phyloP scores from a whole-genome alignment of 441 rosid genomes.

The Populus tomentosa region DNA sequence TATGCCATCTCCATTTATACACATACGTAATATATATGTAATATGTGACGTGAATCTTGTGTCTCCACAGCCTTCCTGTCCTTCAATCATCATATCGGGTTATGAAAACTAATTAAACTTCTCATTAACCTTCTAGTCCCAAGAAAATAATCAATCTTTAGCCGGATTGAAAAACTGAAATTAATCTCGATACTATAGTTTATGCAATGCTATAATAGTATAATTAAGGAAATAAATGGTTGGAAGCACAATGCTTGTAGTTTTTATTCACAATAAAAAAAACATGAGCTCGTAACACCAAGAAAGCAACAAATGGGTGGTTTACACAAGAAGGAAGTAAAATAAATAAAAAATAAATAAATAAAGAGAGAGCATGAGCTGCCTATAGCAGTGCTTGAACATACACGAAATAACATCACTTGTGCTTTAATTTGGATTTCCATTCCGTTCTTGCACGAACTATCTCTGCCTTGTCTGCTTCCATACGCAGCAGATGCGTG shows the following conservation, averaged over 20 bases:
- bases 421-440: constrained; percentile 30
- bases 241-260: not conserved
- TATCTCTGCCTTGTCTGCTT: constrained; percentile 46
- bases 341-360: not conserved
- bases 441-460: constrained; percentile 48
- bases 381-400: not conserved
- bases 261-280: not conserved
- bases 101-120: too few species aligned
- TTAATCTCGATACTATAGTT: not conserved
- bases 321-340: not conserved
- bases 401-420: not conserved
- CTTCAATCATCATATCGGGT: too few species aligned
- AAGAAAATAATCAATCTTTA: too few species aligned
- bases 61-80: too few species aligned
- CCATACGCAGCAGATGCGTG: constrained; percentile 45
- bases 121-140: too few species aligned
- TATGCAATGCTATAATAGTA: not conserved
- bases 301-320: not conserved
- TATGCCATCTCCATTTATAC: too few species aligned
- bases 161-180: too few species aligned
- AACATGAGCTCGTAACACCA: not conserved
- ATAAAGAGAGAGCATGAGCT: not conserved
- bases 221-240: not conserved
- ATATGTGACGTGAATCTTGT: too few species aligned
- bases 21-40: too few species aligned